Evolutionary conservation across 176 grass and related monocot species (phyloP).

Genomic region (Avena sativa): DNA sequence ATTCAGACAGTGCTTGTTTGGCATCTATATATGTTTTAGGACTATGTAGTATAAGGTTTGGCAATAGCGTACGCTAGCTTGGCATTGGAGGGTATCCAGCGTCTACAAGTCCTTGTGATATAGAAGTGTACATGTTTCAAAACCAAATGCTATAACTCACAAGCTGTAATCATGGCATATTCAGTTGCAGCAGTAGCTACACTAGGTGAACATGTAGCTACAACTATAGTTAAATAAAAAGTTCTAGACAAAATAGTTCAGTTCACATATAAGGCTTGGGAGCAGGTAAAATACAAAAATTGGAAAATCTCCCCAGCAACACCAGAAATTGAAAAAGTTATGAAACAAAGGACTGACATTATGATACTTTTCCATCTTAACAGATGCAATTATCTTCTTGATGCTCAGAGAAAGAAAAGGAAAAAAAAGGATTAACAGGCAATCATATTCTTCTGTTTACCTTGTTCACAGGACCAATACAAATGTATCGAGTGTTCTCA

Average conservation of each 20-base stretch:
- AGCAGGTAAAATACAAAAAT: not conserved
- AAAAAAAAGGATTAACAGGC: slow-evolving; percentile 1
- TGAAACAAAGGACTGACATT: slow-evolving; percentile 14
- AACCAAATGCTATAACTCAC: slow-evolving; percentile 14
- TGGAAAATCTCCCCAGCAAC: slow-evolving; percentile 23
- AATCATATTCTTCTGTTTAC: slow-evolving; percentile 53
- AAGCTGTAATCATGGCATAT: not conserved
- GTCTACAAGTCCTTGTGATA: slow-evolving; percentile 43
- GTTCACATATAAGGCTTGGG: not conserved
- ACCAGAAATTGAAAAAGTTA: slow-evolving; percentile 12
- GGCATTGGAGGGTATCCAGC: slow-evolving; percentile 43
- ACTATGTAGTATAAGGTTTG: slow-evolving; percentile 1
- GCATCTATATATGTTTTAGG: slow-evolving; percentile 48
- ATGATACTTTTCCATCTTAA: not conserved
- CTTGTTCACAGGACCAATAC: slow-evolving; percentile 99
- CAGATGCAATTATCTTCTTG: not conserved
- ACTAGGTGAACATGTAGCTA: not conserved
- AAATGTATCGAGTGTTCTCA: slow-evolving; percentile 94
- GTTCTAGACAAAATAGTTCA: not conserved
- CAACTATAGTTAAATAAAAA: slow-evolving; percentile 19
- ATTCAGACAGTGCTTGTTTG: slow-evolving; percentile 44
- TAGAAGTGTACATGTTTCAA: slow-evolving; percentile 34
- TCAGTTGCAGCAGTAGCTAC: not conserved
- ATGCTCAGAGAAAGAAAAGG: slow-evolving; percentile 28
- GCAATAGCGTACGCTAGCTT: slow-evolving; percentile 5